Conservation (phyloP, 768 basidiomycete genomes). For the Wakefieldia striispora region DNA sequence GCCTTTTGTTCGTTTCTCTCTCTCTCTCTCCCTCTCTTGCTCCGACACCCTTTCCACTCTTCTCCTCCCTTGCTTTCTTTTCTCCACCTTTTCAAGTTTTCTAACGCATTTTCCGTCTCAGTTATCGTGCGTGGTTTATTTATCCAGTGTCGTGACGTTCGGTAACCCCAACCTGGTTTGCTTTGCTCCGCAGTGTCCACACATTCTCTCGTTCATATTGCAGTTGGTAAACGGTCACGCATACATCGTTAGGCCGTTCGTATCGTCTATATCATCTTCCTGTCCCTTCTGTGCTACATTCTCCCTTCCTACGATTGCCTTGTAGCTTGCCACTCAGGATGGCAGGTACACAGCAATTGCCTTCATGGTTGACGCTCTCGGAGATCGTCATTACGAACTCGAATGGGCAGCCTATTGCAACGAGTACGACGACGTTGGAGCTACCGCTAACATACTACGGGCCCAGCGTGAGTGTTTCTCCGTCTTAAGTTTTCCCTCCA, state of each 20-base stretch:
- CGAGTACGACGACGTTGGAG: conserved; percentile 56
- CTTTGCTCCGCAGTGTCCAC: conserved; percentile 15
- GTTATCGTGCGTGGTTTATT: conserved; percentile 10
- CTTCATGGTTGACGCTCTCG: conserved; percentile 68
- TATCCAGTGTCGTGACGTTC: background rate
- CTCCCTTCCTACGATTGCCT: background rate
- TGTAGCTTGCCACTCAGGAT: conserved; percentile 17
- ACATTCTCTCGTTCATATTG: conserved; percentile 24
- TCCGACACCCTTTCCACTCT: conserved; percentile 9
- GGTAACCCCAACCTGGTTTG: background rate
- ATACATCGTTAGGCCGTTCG: background rate
- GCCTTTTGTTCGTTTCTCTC: background rate
- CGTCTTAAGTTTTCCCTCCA: background rate
- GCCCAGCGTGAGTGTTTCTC: conserved; percentile 62
- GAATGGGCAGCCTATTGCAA: conserved; percentile 52
- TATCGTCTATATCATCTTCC: conserved; percentile 2
- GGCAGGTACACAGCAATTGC: conserved; percentile 58
- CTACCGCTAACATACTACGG: conserved; percentile 81
- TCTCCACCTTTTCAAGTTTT: conserved; percentile 10
- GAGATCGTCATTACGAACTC: conserved; percentile 51
- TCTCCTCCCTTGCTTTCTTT: background rate
- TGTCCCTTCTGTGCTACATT: conserved; percentile 8
- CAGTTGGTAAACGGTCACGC: conserved; percentile 2
- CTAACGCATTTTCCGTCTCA: conserved; percentile 15
- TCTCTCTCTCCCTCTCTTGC: conserved; percentile 6